A percentile compares a stretch with the other conserved stretches of the same genome.
Conservation (phyloP, 164 flowering plant species). For the Euptelea pleiosperma region DNA sequence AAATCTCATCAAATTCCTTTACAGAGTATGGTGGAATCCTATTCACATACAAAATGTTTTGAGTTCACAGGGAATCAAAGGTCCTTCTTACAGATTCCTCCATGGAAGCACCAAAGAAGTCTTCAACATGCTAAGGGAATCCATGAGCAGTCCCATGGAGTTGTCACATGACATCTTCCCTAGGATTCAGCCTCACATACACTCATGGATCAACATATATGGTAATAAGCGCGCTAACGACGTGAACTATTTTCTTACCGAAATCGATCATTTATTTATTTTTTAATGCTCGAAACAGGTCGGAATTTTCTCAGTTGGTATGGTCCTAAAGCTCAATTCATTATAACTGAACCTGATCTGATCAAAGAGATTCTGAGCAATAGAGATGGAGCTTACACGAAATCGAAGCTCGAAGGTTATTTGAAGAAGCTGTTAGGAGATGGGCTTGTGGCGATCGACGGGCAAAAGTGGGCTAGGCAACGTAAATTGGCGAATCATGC, state of each 20-base stretch:
- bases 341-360: constrained; percentile 26
- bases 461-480: constrained; percentile 36
- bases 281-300: constrained; percentile 18
- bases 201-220: constrained; percentile 18
- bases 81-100: constrained; percentile 24
- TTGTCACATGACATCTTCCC: constrained; percentile 27
- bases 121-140: constrained; percentile 11
- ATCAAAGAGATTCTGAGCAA: constrained; percentile 31
- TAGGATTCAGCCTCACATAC: constrained; percentile 22
- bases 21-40: constrained; percentile 25
- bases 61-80: constrained; percentile 25
- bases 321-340: constrained; percentile 26
- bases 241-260: neutral
- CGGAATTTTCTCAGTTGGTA: constrained; percentile 25
- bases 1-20: constrained; percentile 11
- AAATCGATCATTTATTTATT: neutral
- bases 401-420: constrained; percentile 9
- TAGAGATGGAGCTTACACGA: constrained; percentile 23
- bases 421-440: constrained; percentile 32
- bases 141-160: constrained; percentile 20
- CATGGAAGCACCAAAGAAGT: constrained; percentile 28
- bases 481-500: constrained; percentile 28
- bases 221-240: constrained; percentile 11
- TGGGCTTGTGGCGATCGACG: constrained; percentile 31
- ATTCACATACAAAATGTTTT: constrained; percentile 6